Evolutionary conservation across 140 eudicot species (phyloP).

Genomic region (Ambrosia hybrid): DNA sequence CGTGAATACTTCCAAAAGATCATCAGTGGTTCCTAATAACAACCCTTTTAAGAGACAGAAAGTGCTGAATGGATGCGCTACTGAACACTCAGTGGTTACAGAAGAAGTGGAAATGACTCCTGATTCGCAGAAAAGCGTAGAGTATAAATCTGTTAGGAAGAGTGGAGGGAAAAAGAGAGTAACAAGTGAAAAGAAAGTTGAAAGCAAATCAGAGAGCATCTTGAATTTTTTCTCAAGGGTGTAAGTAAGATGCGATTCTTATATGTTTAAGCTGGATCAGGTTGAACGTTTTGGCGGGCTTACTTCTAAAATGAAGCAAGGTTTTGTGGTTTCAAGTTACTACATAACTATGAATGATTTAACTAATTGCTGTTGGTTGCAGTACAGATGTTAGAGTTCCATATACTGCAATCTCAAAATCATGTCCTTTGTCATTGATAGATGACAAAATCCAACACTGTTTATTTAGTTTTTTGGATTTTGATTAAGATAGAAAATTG

Average conservation of each 20-base stretch:
- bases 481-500: too few species aligned
- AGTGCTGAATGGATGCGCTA: constrained; percentile 19
- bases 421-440: background rate
- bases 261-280: background rate
- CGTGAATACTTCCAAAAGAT: constrained; percentile 21
- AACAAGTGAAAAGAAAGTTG: constrained; percentile 34
- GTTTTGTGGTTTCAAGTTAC: background rate
- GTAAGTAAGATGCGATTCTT: constrained; percentile 18
- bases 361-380: background rate
- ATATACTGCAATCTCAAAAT: background rate
- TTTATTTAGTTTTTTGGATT: too few species aligned
- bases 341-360: background rate
- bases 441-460: background rate
- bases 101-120: constrained; percentile 49
- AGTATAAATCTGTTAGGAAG: constrained; percentile 29
- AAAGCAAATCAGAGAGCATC: constrained; percentile 25
- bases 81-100: constrained; percentile 49
- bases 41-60: constrained; percentile 73
- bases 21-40: constrained; percentile 48
- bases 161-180: constrained; percentile 19
- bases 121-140: constrained; percentile 52
- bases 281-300: background rate
- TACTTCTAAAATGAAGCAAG: background rate
- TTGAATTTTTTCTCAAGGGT: constrained; percentile 60
- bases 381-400: background rate